Conservation (phyloP, 106 monocot species). For the Acorus gramineus region DNA sequence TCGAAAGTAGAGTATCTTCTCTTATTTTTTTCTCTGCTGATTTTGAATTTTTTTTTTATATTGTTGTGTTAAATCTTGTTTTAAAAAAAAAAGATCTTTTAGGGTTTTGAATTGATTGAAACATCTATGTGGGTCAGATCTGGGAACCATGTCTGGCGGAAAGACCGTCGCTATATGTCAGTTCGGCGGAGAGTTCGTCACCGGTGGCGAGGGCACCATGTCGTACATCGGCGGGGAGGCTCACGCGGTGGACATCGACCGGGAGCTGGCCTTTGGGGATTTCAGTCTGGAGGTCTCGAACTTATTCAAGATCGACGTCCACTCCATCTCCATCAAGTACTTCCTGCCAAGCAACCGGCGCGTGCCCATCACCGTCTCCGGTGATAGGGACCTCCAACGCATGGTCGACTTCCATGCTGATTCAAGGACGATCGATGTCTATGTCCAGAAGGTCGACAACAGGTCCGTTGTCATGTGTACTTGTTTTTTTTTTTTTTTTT, state of each 20-base stretch:
- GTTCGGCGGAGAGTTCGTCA: conserved; percentile 70
- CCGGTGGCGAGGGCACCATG: conserved; percentile 63
- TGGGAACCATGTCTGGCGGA: no score
- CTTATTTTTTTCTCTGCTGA: no score
- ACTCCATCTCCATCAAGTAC: conserved; percentile 62
- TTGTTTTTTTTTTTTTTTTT: neutral
- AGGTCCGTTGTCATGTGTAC: conserved; percentile 23
- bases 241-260: conserved; percentile 76
- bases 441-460: conserved; percentile 45
- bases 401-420: conserved; percentile 81
- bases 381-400: conserved; percentile 79
- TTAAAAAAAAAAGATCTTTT: no score
- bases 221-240: conserved; percentile 83
- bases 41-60: no score
- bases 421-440: conserved; percentile 72
- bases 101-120: no score
- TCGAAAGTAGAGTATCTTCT: no score
- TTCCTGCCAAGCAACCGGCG: conserved; percentile 78
- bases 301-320: conserved; percentile 50
- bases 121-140: no score
- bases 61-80: no score
- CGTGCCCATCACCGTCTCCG: conserved; percentile 74
- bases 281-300: conserved; percentile 62
- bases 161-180: conserved; percentile 76
- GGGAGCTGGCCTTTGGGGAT: conserved; percentile 44